Percentiles rank a stretch among this genome's conserved stretches.
Evolutionary conservation across 2,329 filamentous ascomycete genomes (phyloP).

Genomic region (Monosporascus ibericus): DNA sequence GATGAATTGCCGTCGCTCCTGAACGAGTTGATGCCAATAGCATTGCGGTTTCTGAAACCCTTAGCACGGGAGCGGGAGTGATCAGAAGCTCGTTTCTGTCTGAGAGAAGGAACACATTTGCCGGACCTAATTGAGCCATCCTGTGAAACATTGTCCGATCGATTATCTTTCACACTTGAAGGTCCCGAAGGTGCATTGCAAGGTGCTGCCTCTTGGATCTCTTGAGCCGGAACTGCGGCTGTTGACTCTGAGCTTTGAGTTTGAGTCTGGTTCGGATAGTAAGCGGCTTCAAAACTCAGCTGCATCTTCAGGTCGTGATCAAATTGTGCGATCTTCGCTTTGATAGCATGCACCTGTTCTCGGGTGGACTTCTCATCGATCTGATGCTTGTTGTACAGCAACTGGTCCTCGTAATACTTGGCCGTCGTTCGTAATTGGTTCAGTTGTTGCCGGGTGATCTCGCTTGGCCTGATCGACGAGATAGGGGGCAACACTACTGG

Average conservation of each 20-base stretch:
- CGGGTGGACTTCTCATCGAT: constrained; percentile 51
- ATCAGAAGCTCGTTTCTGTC: constrained; percentile 11
- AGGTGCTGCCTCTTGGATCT: constrained; percentile 3
- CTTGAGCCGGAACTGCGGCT: constrained; percentile 10
- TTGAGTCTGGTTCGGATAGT: constrained; percentile 30
- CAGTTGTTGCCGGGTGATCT: constrained; percentile 56
- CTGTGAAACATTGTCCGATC: constrained; percentile 13
- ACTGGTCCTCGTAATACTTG: constrained; percentile 50
- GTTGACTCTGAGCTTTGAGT: constrained; percentile 15
- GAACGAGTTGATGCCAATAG: constrained; percentile 21
- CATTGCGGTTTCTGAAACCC: constrained; percentile 8
- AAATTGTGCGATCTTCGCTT: constrained; percentile 43
- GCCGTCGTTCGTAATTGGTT: constrained; percentile 45
- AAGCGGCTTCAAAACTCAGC: constrained; percentile 36
- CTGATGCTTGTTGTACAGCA: constrained; percentile 57
- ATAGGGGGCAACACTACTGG: constrained; percentile 32
- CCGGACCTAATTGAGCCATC: constrained; percentile 14
- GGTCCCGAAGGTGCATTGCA: constrained; percentile 19
- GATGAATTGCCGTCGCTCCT: constrained; percentile 13
- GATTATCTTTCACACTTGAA: constrained; percentile 19
- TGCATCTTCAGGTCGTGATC: constrained; percentile 46
- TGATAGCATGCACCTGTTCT: constrained; percentile 33
- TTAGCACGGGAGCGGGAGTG: constrained; percentile 5
- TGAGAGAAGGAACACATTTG: constrained; percentile 5
- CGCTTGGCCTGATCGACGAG: constrained; percentile 55